Base-by-base conservation (phyloP, 208 protist genomes). In the Balamuthia mandrillaris region DNA sequence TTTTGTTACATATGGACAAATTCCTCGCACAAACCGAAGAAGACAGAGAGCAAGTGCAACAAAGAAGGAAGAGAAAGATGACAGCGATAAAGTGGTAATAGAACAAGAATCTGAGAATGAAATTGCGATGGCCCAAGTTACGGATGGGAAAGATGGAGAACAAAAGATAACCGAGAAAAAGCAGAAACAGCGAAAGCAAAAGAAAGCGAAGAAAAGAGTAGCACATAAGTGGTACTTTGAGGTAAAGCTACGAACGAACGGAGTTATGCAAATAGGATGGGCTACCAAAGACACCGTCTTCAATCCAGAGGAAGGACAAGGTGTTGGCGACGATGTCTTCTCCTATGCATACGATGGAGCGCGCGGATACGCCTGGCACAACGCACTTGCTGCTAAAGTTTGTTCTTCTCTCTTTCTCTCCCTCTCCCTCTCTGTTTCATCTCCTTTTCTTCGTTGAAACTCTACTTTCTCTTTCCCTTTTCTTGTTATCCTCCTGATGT, bases 251-350 rank as follows among this genome's bases (percentile, higher is more conserved):
- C 72, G 72, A 10, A 81, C 72, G n/a, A 49, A 49, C 31, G 72
- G 72, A 10, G 60, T 81, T n/a, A 81, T 81, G 39, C 72, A 81
- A 60, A 39, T 81, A 18, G 72, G 72, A 9, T 81, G 72, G 72
- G 72, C 72, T 49, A 81, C 72, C 14, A 56, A 60, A 31, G 72
- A 81, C 29, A 47, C 44, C 1, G 31, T 42, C 47, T 81, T 81
- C 51, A 81, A 81, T n/a, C 72, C 72, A n/a, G 72, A 78, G 72
- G 72, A 81, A 35, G 72, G 72, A 18, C 44, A 27, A 7, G 72
- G 72, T 35, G 33, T 81, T 21, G 72, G 72, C 72, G 72, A 81
- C 35, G 72, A 81, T 37, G 1, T 81, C 27, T 81, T 37, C 1
- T 81, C 72, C 14, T 81, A 81, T 49, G 72, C 72, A 12, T 81